These are phyloP conservation scores for Cruciata laevipes DNA, from an alignment of 257 asterid species.

Conservation along the genomic window DNA sequence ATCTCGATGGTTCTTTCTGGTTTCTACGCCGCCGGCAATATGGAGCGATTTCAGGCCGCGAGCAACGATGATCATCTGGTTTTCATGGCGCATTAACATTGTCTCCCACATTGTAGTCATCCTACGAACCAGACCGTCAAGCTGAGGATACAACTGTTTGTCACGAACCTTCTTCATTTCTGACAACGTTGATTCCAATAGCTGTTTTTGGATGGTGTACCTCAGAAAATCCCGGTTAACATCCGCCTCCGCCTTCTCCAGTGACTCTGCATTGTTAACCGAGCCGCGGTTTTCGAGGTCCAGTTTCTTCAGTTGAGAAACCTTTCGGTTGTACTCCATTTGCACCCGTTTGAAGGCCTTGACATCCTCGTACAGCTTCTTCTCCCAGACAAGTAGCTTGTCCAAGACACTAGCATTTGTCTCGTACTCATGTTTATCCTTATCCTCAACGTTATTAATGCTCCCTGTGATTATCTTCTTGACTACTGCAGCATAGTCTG, in stretches of 20 bases:
- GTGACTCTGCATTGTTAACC: conserved; percentile 60
- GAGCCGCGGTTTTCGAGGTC: conserved; percentile 35
- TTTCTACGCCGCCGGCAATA: conserved; percentile 47
- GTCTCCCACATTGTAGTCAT: conserved; percentile 89
- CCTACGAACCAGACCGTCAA: conserved; percentile 67
- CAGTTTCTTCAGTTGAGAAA: conserved; percentile 56
- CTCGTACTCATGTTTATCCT: conserved; percentile 57
- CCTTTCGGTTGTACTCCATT: conserved; percentile 76
- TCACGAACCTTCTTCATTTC: conserved; percentile 91
- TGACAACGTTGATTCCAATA: conserved; percentile 76
- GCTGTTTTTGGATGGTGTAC: conserved; percentile 85
- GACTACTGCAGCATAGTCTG: conserved; percentile 84
- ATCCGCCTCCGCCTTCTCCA: conserved; percentile 92
- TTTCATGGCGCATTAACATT: conserved; percentile 59
- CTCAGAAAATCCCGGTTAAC: conserved; percentile 85
- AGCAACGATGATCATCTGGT: conserved; percentile 52
- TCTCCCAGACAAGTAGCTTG: conserved; percentile 97
- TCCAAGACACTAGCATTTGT: conserved; percentile 90
- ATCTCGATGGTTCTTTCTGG: conserved; percentile 70
- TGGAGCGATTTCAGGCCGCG: conserved; percentile 60
- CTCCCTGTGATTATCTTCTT: conserved; percentile 97
- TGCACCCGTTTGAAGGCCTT: conserved; percentile 74
- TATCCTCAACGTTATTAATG: conserved; percentile 48
- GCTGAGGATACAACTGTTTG: conserved; percentile 83
- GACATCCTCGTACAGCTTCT: conserved; percentile 90